Base-by-base conservation (phyloP, 495 filamentous ascomycete species). In the Trichoderma erinaceum region DNA sequence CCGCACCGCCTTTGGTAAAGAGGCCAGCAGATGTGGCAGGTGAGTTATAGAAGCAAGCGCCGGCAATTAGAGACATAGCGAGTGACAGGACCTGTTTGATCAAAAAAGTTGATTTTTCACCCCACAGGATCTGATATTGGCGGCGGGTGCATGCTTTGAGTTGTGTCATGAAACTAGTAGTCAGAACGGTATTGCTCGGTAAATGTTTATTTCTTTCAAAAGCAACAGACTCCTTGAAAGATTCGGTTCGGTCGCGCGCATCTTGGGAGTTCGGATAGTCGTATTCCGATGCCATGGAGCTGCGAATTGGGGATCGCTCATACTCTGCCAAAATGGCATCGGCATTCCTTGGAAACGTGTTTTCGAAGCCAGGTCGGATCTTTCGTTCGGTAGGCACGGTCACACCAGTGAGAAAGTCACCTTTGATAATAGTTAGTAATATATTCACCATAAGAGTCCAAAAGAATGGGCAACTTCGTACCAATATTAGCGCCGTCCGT, bases 401-500 rank as follows among this genome's bases (percentile, higher is more conserved):
- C 71, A 92, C 82, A 7, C 87, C 88, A 0, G 89, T 92, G 5
- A 92, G 77, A 72, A 91, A 92, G 72, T 92, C 90, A 21, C 87
- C 85, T 0, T 85, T 88, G 8, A 44, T 1, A 85, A 74, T 1
- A 80, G 74, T 44, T 16, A 44, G 43, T 16, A 2, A 2, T 44
- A 11, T 12, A 2, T 1, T 44, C 13, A 44, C 13, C 16, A 10
- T 44, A 16, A 44, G 8, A 2, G 6, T 35, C 32, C 2, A 35
- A 35, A 35, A 10, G 43, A 10, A 44, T 4, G 2, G 8, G 16
- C 2, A 11, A 16, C 1, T 3, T 10, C 4, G 16, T 44, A 44
- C 43, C 43, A 44, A 44, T 44, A 65, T 82, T 63, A 32, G 56
- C 21, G 10, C 63, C 18, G 3, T 65, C 63, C 2, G 84, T 84